A percentile compares a stretch with the other conserved stretches of the same genome.
Evolutionary conservation across 345 rosid species (phyloP).

Genomic region (Aquilaria sinensis): DNA sequence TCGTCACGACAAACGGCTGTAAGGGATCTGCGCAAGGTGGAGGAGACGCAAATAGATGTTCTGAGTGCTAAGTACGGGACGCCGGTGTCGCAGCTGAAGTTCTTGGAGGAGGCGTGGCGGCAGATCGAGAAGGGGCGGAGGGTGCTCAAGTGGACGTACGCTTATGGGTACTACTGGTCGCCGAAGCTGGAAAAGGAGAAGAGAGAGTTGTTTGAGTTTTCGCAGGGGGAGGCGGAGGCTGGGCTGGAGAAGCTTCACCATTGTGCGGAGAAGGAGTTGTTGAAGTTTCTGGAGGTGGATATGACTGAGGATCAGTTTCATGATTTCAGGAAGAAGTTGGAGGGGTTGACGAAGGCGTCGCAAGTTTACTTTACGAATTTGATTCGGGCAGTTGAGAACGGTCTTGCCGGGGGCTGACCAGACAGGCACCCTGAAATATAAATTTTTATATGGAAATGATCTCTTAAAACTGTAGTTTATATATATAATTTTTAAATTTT

Average conservation of each 20-base stretch:
- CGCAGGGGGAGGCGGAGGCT: conserved; percentile 37
- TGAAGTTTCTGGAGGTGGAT: conserved; percentile 3
- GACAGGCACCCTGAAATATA: too few relatives aligned
- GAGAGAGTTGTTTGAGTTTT: conserved; percentile 27
- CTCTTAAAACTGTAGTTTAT: too few relatives aligned
- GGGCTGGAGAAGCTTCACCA: conserved; percentile 28
- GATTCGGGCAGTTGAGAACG: too few relatives aligned
- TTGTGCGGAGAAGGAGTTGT: conserved; percentile 23
- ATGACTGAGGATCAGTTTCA: conserved; percentile 2
- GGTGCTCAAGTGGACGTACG: conserved; percentile 31
- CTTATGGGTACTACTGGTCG: conserved; percentile 25
- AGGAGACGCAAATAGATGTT: background rate
- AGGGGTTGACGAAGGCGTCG: conserved; percentile 15
- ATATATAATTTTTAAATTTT: too few relatives aligned
- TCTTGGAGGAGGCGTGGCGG: conserved; percentile 25
- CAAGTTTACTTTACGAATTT: background rate
- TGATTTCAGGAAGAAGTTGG: conserved; percentile 13
- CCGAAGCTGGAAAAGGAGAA: conserved; percentile 11
- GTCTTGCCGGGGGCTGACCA: too few relatives aligned
- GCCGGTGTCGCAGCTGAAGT: conserved; percentile 10
- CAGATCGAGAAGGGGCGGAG: conserved; percentile 30
- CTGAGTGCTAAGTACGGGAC: conserved; percentile 1
- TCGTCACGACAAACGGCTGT: conserved; percentile 17
- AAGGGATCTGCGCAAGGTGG: conserved; percentile 1
- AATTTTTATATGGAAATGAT: too few relatives aligned